Conservation (phyloP, 495 filamentous ascomycete genomes). For the Hyphodiscus hymeniophilus region DNA sequence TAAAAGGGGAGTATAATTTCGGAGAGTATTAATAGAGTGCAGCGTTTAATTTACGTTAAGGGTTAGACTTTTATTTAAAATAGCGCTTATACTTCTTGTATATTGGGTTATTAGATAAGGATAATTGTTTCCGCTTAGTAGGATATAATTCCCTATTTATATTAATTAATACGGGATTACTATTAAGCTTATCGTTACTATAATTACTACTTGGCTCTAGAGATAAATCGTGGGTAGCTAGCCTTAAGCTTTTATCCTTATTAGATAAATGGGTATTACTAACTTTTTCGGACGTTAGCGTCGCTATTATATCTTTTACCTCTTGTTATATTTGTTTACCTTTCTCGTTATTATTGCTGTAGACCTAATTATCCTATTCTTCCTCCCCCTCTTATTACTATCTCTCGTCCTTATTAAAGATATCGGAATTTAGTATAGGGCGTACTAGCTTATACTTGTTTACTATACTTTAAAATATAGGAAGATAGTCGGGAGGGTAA, state of each 20-base stretch:
- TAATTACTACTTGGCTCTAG: conserved; percentile 10
- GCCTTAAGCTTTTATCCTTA: conserved; percentile 1
- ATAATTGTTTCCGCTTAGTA: conserved; percentile 13
- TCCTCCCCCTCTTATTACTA: too few relatives aligned
- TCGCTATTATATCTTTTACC: too few relatives aligned
- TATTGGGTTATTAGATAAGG: conserved; percentile 15
- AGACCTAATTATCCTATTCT: too few relatives aligned
- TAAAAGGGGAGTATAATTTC: conserved; percentile 7
- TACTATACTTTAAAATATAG: too few relatives aligned
- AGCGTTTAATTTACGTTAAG: conserved; percentile 7
- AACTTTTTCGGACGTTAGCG: too few relatives aligned
- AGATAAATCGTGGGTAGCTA: conserved; percentile 12
- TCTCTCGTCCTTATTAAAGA: too few relatives aligned
- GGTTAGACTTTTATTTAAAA: conserved; percentile 13
- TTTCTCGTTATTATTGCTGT: too few relatives aligned
- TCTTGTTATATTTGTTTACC: too few relatives aligned
- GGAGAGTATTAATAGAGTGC: background rate
- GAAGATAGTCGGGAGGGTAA: too few relatives aligned
- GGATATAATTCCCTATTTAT: conserved; percentile 8
- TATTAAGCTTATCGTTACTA: conserved; percentile 10
- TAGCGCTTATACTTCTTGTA: conserved; percentile 11
- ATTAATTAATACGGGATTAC: conserved; percentile 4
- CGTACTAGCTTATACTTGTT: too few relatives aligned
- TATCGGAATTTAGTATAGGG: too few relatives aligned
- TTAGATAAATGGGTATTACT: too few relatives aligned